A percentile compares a stretch with the other conserved stretches of the same genome.
phyloP scores from a whole-genome alignment of 2,329 filamentous ascomycete genomes.

The Blastomyces parvus region DNA sequence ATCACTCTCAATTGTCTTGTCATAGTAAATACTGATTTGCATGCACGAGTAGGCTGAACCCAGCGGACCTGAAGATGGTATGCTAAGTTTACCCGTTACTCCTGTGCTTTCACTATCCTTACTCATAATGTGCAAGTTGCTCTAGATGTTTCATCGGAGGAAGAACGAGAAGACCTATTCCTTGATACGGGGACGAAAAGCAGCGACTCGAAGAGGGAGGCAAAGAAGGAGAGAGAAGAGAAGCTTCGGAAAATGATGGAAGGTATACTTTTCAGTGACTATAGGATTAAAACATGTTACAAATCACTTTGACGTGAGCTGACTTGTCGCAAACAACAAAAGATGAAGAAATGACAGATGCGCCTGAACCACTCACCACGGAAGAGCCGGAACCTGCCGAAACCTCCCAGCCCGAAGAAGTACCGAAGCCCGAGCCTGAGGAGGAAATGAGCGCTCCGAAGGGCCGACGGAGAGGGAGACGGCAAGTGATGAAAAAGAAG shows the following conservation, averaged over 20 bases:
- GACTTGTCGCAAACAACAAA: constrained; percentile 19
- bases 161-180: constrained; percentile 46
- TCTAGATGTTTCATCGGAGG: constrained; percentile 47
- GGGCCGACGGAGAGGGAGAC: constrained; percentile 63
- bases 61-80: constrained; percentile 43
- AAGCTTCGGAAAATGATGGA: constrained; percentile 68
- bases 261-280: constrained; percentile 40
- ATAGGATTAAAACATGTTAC: constrained; percentile 20
- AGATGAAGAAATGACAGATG: constrained; percentile 52
- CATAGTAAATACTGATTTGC: constrained; percentile 14
- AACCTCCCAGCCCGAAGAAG: constrained; percentile 15
- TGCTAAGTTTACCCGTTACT: constrained; percentile 13
- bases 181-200: constrained; percentile 29
- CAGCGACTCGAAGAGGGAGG: constrained; percentile 34
- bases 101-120: background rate
- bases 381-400: constrained; percentile 21
- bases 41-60: constrained; percentile 23
- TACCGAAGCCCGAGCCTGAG: constrained; percentile 40
- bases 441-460: constrained; percentile 42
- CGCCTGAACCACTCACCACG: constrained; percentile 30
- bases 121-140: constrained; percentile 22
- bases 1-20: constrained; percentile 19
- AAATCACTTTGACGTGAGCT: background rate
- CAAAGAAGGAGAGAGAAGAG: constrained; percentile 55
- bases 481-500: constrained; percentile 79